A percentile compares a stretch with the other conserved stretches of the same genome.
Evolutionary conservation across 83 land plant species (phyloP).

Genomic region (Picea mariana): DNA sequence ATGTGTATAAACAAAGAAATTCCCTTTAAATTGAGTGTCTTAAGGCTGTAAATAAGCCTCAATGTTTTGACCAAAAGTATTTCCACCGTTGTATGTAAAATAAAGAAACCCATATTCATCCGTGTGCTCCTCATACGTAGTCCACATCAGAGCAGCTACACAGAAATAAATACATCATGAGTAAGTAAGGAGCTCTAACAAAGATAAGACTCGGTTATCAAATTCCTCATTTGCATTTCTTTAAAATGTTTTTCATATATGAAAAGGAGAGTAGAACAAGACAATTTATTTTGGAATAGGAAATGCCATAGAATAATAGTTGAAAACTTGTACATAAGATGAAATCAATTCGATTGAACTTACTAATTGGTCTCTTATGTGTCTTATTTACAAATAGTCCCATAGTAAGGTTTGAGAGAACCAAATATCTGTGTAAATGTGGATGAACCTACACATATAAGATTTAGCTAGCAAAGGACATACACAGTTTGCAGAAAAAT

Average conservation of each 20-base stretch:
- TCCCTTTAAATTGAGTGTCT: too few species aligned
- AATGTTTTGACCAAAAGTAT: constrained; percentile 13
- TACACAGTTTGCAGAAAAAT: too few species aligned
- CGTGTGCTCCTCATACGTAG: constrained; percentile 27
- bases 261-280: too few species aligned
- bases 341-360: not conserved
- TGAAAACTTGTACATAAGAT: not conserved
- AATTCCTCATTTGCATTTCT: too few species aligned
- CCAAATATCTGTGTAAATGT: too few species aligned
- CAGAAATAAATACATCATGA: not conserved
- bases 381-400: too few species aligned
- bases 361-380: constrained; percentile 23
- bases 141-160: constrained; percentile 24
- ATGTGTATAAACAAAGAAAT: too few species aligned
- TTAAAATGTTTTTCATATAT: too few species aligned
- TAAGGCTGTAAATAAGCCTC: too few species aligned
- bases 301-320: not conserved
- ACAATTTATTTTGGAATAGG: not conserved
- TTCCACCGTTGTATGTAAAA: constrained; percentile 34
- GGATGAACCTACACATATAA: too few species aligned
- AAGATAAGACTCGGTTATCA: not conserved
- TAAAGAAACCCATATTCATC: constrained; percentile 42
- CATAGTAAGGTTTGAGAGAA: too few species aligned
- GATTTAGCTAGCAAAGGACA: too few species aligned
- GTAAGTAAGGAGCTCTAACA: not conserved